Evolutionary conservation across 306 rosid genomes (phyloP).

Genomic region (Pterocarpus santalinus): DNA sequence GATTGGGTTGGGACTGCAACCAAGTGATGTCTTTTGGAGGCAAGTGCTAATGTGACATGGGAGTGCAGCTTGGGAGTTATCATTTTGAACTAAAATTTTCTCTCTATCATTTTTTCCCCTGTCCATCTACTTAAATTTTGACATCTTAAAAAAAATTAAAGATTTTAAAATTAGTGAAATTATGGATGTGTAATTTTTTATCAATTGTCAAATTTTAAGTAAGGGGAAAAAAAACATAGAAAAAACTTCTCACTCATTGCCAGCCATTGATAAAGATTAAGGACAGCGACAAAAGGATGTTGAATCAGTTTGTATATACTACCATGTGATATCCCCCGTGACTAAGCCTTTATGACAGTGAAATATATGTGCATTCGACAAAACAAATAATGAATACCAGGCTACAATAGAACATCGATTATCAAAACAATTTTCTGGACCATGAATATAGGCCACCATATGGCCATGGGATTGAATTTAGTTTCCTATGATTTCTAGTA

Average conservation of each 20-base stretch:
- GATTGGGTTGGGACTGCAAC: conserved; percentile 7
- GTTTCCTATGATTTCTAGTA: background rate
- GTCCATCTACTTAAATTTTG: too few species aligned
- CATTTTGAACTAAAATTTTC: too few species aligned
- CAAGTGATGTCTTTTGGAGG: conserved; percentile 3
- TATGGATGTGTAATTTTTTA: too few species aligned
- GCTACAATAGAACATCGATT: background rate
- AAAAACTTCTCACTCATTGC: background rate
- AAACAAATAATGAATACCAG: conserved; percentile 6
- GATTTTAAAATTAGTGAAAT: too few species aligned
- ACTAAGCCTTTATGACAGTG: background rate
- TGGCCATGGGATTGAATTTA: background rate
- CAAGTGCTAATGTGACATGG: conserved; percentile 16
- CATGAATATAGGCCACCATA: background rate
- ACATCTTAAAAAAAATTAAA: too few species aligned
- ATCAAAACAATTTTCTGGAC: background rate
- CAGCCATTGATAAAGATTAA: background rate
- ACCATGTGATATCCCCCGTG: conserved; percentile 32
- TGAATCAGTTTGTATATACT: background rate
- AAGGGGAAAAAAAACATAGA: too few species aligned
- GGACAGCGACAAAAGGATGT: background rate
- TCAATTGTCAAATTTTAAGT: too few species aligned
- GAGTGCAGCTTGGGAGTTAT: background rate
- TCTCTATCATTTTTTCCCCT: too few species aligned
- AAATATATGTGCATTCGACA: conserved; percentile 5